phyloP scores from a whole-genome alignment of 192 early-diverging fungal species.

The Backusella sp. region DNA sequence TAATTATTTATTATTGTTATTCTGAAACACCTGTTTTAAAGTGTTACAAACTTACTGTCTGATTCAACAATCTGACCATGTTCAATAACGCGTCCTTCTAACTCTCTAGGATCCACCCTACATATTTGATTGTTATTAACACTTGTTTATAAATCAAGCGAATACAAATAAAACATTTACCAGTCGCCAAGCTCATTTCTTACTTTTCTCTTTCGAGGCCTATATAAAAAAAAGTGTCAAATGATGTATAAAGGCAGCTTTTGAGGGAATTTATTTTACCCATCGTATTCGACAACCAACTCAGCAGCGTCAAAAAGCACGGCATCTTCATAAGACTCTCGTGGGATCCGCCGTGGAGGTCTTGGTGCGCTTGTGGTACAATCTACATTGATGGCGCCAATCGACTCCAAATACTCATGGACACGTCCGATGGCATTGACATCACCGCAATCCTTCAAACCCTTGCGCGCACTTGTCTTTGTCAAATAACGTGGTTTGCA shows the following conservation, averaged over 20 bases:
- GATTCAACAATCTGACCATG: conserved; percentile 48
- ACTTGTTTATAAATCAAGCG: neutral
- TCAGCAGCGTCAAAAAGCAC: conserved; percentile 25
- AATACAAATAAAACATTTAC: conserved; percentile 30
- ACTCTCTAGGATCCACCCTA: conserved; percentile 56
- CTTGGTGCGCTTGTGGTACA: conserved; percentile 47
- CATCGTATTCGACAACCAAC: conserved; percentile 28
- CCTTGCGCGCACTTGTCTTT: conserved; percentile 75
- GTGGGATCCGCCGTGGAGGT: conserved; percentile 27
- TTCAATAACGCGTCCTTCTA: conserved; percentile 57
- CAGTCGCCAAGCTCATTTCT: conserved; percentile 62
- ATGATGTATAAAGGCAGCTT: neutral
- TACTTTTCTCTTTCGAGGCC: conserved; percentile 56
- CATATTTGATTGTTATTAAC: neutral
- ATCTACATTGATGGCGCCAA: conserved; percentile 78
- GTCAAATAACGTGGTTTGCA: conserved; percentile 74
- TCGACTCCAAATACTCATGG: conserved; percentile 77
- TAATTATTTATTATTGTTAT: neutral
- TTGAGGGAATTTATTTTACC: conserved; percentile 20
- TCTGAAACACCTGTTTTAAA: neutral
- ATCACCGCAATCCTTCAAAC: conserved; percentile 83
- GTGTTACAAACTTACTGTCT: conserved; percentile 22
- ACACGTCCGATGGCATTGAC: conserved; percentile 92
- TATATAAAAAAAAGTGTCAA: conserved; percentile 8
- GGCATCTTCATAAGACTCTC: conserved; percentile 13